Percentiles rank a stretch among this genome's conserved stretches.
These are phyloP conservation scores for Guadua angustifolia DNA, from an alignment of 176 grass and related monocot genomes.

Conservation along the genomic window DNA sequence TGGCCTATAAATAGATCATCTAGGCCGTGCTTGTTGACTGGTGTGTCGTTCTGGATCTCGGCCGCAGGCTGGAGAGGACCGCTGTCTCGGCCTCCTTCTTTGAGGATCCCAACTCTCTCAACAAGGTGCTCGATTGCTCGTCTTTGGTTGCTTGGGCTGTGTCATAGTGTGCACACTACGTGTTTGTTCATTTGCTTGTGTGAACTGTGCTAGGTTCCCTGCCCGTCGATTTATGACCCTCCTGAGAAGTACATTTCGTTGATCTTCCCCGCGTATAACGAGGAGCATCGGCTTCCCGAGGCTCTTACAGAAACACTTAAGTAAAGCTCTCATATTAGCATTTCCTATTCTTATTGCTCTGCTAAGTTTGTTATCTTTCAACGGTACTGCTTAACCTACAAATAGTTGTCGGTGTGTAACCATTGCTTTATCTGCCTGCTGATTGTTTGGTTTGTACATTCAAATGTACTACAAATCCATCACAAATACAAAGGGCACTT, in stretches of 20 bases:
- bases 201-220: slow-evolving; percentile 63
- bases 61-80: slow-evolving; percentile 67
- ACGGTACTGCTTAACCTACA: background rate
- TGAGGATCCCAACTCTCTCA: slow-evolving; percentile 86
- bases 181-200: slow-evolving; percentile 44
- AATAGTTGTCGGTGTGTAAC: background rate
- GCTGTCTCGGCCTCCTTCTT: slow-evolving; percentile 69
- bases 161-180: background rate
- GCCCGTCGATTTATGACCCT: slow-evolving; percentile 82
- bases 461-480: no score
- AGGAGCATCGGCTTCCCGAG: slow-evolving; percentile 75
- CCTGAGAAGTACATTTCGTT: slow-evolving; percentile 87
- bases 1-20: no score
- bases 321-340: slow-evolving; percentile 44
- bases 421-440: background rate
- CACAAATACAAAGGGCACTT: no score
- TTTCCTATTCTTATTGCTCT: background rate
- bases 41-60: slow-evolving; percentile 43
- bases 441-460: slow-evolving; percentile 24
- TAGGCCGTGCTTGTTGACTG: slow-evolving; percentile 22
- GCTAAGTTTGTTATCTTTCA: slow-evolving; percentile 1
- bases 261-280: slow-evolving; percentile 85
- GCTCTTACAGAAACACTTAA: slow-evolving; percentile 76
- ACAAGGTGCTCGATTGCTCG: slow-evolving; percentile 59
- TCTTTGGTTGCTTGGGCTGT: background rate